Percentiles rank a stretch among this genome's conserved stretches.
phyloP scores from a whole-genome alignment of 129 eudicot genomes.

The Sambucus nigra region DNA sequence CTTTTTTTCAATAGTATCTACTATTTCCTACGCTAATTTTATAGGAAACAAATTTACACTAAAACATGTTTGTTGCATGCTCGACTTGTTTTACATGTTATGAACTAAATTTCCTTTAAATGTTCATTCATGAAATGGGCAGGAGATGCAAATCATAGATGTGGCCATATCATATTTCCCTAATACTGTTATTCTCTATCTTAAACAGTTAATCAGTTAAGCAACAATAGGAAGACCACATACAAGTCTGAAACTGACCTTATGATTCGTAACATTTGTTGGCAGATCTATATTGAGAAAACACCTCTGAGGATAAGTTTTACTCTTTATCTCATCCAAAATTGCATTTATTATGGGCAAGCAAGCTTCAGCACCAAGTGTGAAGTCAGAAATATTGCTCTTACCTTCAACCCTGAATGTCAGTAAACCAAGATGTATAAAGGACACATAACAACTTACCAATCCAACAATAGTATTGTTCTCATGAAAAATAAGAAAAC shows the following conservation, averaged over 20 bases:
- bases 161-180: not conserved
- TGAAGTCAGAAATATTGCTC: constrained; percentile 51
- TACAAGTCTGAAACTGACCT: constrained; percentile 34
- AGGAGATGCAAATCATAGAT: not conserved
- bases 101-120: no score
- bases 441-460: no score
- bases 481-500: not conserved
- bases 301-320: constrained; percentile 52
- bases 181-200: not conserved
- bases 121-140: not conserved
- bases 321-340: constrained; percentile 45
- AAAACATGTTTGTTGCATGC: not conserved
- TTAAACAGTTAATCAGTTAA: constrained; percentile 2
- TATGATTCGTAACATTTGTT: constrained; percentile 61
- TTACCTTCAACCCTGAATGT: constrained; percentile 49
- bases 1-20: no score
- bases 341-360: constrained; percentile 63
- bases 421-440: constrained; percentile 11
- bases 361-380: constrained; percentile 88
- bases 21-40: no score
- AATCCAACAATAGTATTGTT: no score
- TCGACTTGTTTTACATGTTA: not conserved
- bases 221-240: not conserved
- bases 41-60: not conserved
- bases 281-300: constrained; percentile 80